These are phyloP conservation scores for Anisodus tanguticus DNA, from an alignment of 257 asterid genomes.

Conservation along the genomic window DNA sequence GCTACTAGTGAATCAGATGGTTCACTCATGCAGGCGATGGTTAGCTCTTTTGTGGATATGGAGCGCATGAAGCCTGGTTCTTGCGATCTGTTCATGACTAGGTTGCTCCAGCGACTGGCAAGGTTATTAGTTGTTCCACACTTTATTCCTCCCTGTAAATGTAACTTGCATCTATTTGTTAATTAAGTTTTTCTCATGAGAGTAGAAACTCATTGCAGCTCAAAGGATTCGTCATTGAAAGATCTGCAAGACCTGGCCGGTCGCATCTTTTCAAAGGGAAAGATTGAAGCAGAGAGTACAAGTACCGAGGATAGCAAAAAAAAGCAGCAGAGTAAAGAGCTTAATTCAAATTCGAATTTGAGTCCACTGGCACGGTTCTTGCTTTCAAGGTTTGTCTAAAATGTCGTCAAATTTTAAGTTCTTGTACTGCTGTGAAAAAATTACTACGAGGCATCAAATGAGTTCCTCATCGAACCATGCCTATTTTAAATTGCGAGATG, in stretches of 20 bases:
- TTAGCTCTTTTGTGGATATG: constrained; percentile 74
- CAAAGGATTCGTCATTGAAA: constrained; percentile 79
- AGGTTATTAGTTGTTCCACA: constrained; percentile 52
- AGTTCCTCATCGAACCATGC: neutral
- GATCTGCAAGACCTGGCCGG: constrained; percentile 84
- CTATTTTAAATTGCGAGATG: neutral
- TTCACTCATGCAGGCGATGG: constrained; percentile 57
- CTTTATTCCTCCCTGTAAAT: neutral
- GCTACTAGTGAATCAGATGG: constrained; percentile 67
- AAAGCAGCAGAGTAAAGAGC: constrained; percentile 74
- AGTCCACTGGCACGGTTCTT: constrained; percentile 97
- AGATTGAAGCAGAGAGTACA: constrained; percentile 56
- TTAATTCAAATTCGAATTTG: constrained; percentile 75
- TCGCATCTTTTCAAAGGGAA: constrained; percentile 62
- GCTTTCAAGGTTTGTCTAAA: constrained; percentile 84
- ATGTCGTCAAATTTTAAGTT: neutral
- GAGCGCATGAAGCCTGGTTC: constrained; percentile 80
- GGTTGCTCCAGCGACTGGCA: constrained; percentile 84
- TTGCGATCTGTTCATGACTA: constrained; percentile 69
- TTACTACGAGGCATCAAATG: neutral
- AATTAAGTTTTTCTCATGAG: constrained; percentile 33
- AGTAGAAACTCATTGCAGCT: constrained; percentile 52
- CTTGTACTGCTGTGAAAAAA: neutral
- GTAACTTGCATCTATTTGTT: neutral
- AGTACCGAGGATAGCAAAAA: constrained; percentile 70